Conservation (phyloP, 805 yeast genomes). For the Nakazawaea holstii region DNA sequence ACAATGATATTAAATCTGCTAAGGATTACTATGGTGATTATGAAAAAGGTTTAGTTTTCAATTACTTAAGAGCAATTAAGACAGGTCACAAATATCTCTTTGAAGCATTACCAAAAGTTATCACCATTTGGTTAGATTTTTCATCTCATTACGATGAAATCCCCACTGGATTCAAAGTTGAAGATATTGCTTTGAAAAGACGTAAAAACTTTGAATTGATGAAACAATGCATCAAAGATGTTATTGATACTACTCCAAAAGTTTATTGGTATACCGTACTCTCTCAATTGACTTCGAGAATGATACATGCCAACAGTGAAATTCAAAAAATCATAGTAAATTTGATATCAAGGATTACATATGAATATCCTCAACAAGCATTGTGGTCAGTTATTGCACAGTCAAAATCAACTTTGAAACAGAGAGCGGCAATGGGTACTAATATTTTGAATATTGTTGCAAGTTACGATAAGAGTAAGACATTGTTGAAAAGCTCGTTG, state of each 20-base stretch:
- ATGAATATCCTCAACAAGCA: slow-evolving; percentile 72
- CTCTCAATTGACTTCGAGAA: slow-evolving; percentile 80
- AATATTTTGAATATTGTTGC: slow-evolving; percentile 30
- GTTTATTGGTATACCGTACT: slow-evolving; percentile 77
- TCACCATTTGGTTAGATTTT: slow-evolving; percentile 88
- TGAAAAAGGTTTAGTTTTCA: slow-evolving; percentile 49
- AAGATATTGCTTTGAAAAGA: slow-evolving; percentile 23
- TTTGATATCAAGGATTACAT: slow-evolving; percentile 54
- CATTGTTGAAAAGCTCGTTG: slow-evolving; percentile 20
- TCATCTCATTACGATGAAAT: slow-evolving; percentile 31
- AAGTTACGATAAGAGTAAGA: slow-evolving; percentile 10
- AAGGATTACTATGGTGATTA: slow-evolving; percentile 40
- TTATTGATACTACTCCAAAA: slow-evolving; percentile 41
- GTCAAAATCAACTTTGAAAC: slow-evolving; percentile 47
- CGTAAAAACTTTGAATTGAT: slow-evolving; percentile 38
- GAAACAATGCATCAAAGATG: slow-evolving; percentile 40
- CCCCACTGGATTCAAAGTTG: slow-evolving; percentile 16
- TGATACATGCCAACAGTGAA: slow-evolving; percentile 53
- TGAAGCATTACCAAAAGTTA: slow-evolving; percentile 85
- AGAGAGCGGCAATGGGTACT: slow-evolving; percentile 41
- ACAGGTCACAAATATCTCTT: slow-evolving; percentile 62
- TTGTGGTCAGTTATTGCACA: slow-evolving; percentile 82
- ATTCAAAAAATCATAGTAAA: slow-evolving; percentile 51
- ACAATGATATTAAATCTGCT: slow-evolving; percentile 14
- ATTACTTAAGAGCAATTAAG: slow-evolving; percentile 54